Conservation (phyloP, 148 eudicot species). For the Chenopodium berlandieri region DNA sequence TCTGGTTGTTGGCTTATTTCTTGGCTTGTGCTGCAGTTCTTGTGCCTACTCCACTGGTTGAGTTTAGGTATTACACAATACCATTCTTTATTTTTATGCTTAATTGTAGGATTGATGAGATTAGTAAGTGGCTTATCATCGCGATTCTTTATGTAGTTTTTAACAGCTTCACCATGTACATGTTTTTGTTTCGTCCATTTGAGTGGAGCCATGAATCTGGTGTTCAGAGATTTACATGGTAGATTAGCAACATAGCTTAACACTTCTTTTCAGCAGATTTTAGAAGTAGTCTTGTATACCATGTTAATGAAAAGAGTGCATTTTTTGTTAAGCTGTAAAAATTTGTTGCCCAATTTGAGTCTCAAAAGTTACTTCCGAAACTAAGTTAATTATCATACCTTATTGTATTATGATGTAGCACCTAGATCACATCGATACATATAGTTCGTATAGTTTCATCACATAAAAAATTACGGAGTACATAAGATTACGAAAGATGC, state of each 20-base stretch:
- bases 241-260: conserved; percentile 14
- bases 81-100: conserved; percentile 82
- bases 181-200: conserved; percentile 84
- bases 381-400: too few species aligned
- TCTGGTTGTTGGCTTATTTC: conserved; percentile 73
- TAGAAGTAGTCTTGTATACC: background rate
- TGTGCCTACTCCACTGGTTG: conserved; percentile 80
- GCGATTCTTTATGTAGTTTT: conserved; percentile 47
- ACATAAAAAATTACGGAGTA: background rate
- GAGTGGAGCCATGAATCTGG: conserved; percentile 70
- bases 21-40: conserved; percentile 74
- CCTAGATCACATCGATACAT: too few species aligned
- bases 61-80: conserved; percentile 91
- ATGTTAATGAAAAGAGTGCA: too few species aligned
- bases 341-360: too few species aligned
- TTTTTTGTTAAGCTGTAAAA: too few species aligned
- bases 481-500: background rate
- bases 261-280: too few species aligned
- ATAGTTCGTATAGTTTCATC: background rate
- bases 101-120: conserved; percentile 39
- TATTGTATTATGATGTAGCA: too few species aligned
- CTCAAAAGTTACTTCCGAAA: too few species aligned
- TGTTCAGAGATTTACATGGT: conserved; percentile 74
- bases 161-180: conserved; percentile 69
- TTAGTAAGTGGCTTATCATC: conserved; percentile 52